Evolutionary conservation across 2,329 filamentous ascomycete genomes (phyloP), one percentile per base, ranked within the genome.

Genomic region (Bisporella sp.): DNA sequence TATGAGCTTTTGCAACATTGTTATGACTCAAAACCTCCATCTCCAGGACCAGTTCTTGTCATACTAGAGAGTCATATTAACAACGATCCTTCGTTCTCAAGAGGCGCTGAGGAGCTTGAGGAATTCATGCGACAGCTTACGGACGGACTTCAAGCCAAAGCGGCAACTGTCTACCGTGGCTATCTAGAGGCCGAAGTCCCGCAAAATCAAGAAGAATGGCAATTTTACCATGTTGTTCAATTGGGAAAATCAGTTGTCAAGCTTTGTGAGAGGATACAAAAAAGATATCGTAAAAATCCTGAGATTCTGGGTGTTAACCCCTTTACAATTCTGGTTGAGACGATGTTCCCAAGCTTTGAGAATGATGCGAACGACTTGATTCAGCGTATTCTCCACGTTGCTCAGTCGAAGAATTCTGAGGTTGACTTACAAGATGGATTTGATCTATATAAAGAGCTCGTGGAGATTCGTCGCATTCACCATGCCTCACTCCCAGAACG

Each of bases 371-470:
- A 86, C 55, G 90, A 92, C 61, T 82, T 99, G 57, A 84, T 97
- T 41, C 78, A 83, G 57, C 79, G 86, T 49, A 93, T 97, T 54
- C 75, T 97, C 57, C 78, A 86, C 52, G 78, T 84, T 48, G 82
- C 87, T 28, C 79, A 85, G 57, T 77, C 81, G 33, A 81, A 77
- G 47, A 83, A 80, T 11, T 77, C 83, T 49, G 89, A 96, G 59
- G 82, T 97, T 45, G 84, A 87, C 39, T 80, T 97, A 30, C 81
- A 96, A 62, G 93, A 99, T 66, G 93, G 92, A 0, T 97, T 99
- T 66, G 88, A 95, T 59, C 72, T 99, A 13, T 99, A 99, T 71
- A 86, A 82, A 62, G 89, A 95, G 62, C 74, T 99, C 50, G 84
- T 92, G 21, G 85, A 87, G 57, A 89, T 96, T 54, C 85, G 93